Evolutionary conservation across 768 basidiomycete genomes (phyloP).

Genomic region (Strobilomyces confusus): DNA sequence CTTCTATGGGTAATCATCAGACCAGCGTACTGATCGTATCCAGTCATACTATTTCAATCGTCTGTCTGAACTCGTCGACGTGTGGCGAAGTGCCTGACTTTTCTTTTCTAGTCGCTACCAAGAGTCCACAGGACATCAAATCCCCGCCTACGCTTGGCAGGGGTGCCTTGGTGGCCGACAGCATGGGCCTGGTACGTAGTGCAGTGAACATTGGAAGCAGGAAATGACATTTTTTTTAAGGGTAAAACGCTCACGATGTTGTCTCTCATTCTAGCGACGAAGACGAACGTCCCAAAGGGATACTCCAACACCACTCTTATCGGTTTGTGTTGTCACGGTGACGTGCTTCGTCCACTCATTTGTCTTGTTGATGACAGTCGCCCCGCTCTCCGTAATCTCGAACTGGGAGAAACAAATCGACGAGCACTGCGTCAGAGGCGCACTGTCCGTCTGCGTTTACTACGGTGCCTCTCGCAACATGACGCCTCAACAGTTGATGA

Average conservation of each 20-base stretch:
- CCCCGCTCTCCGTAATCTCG: slow-evolving; percentile 77
- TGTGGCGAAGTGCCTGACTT: background rate
- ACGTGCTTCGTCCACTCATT: slow-evolving; percentile 1
- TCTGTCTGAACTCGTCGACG: slow-evolving; percentile 29
- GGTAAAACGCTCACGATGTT: slow-evolving; percentile 93
- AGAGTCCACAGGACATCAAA: slow-evolving; percentile 61
- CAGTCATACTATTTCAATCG: slow-evolving; percentile 69
- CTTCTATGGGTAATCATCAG: background rate
- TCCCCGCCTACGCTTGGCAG: slow-evolving; percentile 60
- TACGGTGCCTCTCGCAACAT: slow-evolving; percentile 67
- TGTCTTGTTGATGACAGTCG: slow-evolving; percentile 43
- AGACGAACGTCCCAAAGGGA: slow-evolving; percentile 50
- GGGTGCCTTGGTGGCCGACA: slow-evolving; percentile 87
- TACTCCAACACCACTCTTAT: slow-evolving; percentile 74
- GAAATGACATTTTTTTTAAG: slow-evolving; percentile 33
- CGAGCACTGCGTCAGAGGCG: slow-evolving; percentile 60
- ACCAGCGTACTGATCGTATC: background rate
- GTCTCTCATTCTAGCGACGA: slow-evolving; percentile 75
- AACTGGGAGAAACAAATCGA: slow-evolving; percentile 86
- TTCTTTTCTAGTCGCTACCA: slow-evolving; percentile 64
- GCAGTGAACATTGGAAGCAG: background rate
- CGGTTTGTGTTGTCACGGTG: slow-evolving; percentile 38
- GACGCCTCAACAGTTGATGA: slow-evolving; percentile 53
- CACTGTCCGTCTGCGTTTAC: slow-evolving; percentile 58
- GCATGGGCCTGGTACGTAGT: slow-evolving; percentile 65